Evolutionary conservation across 176 grass and related monocot species (phyloP), one percentile per base, ranked within the genome.

Genomic region (Carex parvula): DNA sequence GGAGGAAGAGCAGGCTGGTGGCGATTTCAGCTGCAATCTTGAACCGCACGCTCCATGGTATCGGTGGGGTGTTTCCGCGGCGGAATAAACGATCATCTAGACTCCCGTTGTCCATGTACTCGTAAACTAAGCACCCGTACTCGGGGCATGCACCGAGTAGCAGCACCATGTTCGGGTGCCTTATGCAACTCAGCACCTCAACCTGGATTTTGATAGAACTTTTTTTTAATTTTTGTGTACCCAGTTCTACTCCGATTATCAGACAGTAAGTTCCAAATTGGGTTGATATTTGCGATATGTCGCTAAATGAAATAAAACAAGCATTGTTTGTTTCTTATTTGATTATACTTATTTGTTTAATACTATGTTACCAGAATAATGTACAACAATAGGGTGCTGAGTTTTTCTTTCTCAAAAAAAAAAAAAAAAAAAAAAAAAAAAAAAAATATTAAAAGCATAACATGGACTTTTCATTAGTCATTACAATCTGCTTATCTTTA

Each of bases 81-180:
- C 89, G 85, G 81, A 79, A 95, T 14, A 95, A 88, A 11, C 93
- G 92, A 68, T 98, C 96, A 79, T 98, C 96, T 8, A 98, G 83
- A 86, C 93, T 98, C 33, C 96, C 96, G 24, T 90, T 91, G 26
- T 98, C 89, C 93, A 98, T 95, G 85, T 98, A 95, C 83, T 98
- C 96, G 67, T 98, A 98, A 0, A 98, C 91, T 64, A 98, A 79
- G 84, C 96, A 95, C 2, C 96, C 96, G 68, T 93, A 95, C 61
- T 98, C 96, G 0, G 96, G 85, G 83, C 91, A 98, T 1, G 93
- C 96, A 3, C 96, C 96, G 5, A 98, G 93, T 52, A 98, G 93
- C 2, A 98, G 65, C 74, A 98, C 96, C 96, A 98, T 95, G 93
- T 98, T 95, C 0, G 96, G 96, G 72, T 99, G 96, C 63, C 93